Percentiles rank a stretch among this genome's conserved stretches.
Conservation (phyloP, 495 filamentous ascomycete species). For the Penicillium roqueforti region DNA sequence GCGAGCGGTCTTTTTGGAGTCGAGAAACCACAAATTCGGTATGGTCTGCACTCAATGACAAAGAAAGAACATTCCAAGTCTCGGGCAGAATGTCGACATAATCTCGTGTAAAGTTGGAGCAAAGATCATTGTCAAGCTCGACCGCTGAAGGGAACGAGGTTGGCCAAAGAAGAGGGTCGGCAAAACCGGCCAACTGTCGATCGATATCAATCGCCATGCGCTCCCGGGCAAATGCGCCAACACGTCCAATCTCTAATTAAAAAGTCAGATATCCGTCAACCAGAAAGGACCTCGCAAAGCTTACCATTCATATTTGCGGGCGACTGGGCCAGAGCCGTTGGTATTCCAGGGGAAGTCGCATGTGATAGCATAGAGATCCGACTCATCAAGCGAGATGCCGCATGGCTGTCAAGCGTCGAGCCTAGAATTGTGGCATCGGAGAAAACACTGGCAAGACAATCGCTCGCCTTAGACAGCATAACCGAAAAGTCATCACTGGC, state of each 20-base stretch:
- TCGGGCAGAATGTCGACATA: constrained; percentile 66
- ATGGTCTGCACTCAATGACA: constrained; percentile 72
- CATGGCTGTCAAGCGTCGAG: constrained; percentile 44
- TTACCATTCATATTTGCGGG: constrained; percentile 45
- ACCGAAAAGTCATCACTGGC: constrained; percentile 38
- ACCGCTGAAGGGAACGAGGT: constrained; percentile 14
- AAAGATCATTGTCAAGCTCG: constrained; percentile 25
- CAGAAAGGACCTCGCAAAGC: background rate
- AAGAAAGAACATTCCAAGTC: constrained; percentile 79
- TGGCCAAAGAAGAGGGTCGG: constrained; percentile 43
- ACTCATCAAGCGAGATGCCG: constrained; percentile 43
- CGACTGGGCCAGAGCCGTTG: constrained; percentile 32
- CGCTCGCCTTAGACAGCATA: constrained; percentile 41
- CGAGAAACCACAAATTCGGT: constrained; percentile 81
- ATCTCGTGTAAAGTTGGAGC: constrained; percentile 34
- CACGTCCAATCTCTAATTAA: constrained; percentile 39
- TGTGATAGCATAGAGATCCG: constrained; percentile 46
- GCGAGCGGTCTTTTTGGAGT: constrained; percentile 64
- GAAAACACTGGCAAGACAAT: constrained; percentile 37
- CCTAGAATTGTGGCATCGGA: constrained; percentile 37
- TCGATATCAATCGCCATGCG: constrained; percentile 43
- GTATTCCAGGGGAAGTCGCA: constrained; percentile 31
- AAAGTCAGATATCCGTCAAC: constrained; percentile 10
- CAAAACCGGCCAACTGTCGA: constrained; percentile 37
- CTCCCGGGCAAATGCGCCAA: constrained; percentile 44